Evolutionary conservation across 208 protist species (phyloP).

Genomic region (Angomonas deanei): DNA sequence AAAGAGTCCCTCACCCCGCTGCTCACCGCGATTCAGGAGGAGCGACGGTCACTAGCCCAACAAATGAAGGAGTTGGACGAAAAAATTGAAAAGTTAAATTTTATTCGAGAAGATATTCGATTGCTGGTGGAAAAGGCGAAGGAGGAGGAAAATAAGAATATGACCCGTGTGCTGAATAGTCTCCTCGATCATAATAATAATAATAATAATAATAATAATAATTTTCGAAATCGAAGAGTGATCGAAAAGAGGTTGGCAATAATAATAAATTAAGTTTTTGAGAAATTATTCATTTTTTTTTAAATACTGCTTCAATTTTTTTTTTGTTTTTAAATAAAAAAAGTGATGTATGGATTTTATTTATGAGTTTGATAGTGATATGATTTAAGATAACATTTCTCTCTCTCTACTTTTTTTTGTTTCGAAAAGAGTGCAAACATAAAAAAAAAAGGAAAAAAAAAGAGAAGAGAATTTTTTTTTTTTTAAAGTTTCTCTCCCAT

Average conservation of each 20-base stretch:
- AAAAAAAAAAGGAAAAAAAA: neutral
- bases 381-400: no score
- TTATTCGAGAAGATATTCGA: constrained; percentile 68
- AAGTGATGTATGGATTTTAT: no score
- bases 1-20: constrained; percentile 58
- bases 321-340: no score
- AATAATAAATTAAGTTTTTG: no score
- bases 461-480: neutral
- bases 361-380: no score
- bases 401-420: no score
- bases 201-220: no score
- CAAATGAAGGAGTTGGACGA: constrained; percentile 43
- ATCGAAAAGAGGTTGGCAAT: no score
- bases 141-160: neutral
- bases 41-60: constrained; percentile 41
- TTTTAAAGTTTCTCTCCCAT: neutral
- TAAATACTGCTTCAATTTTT: no score
- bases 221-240: no score
- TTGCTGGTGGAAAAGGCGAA: constrained; percentile 21
- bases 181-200: no score
- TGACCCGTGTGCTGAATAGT: neutral
- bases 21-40: constrained; percentile 40
- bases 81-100: constrained; percentile 42
- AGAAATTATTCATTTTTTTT: no score
- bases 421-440: neutral